Evolutionary conservation across 352 stramenopile genomes (phyloP).

Genomic region (Phytophthora pistaciae): DNA sequence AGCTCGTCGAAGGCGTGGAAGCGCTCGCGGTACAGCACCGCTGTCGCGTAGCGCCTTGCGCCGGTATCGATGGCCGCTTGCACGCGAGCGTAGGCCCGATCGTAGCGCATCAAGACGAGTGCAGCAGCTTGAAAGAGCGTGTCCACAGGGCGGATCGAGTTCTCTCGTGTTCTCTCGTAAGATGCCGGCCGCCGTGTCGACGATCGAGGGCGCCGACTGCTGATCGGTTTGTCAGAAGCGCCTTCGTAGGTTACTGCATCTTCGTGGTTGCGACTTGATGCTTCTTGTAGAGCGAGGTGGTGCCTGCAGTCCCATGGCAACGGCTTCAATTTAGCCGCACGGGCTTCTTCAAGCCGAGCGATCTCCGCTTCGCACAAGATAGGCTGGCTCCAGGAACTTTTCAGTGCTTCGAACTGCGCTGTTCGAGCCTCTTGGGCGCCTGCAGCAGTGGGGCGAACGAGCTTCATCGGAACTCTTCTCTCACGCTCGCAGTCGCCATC

Average conservation of each 20-base stretch:
- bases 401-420: slow-evolving; percentile 42
- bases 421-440: slow-evolving; percentile 35
- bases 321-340: slow-evolving; percentile 20
- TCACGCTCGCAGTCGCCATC: slow-evolving; percentile 59
- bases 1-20: slow-evolving; percentile 77
- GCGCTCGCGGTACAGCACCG: slow-evolving; percentile 61
- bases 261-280: slow-evolving; percentile 8
- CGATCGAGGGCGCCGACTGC: slow-evolving; percentile 12
- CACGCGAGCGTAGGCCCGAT: slow-evolving; percentile 38
- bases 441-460: slow-evolving; percentile 42
- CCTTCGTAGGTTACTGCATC: neutral
- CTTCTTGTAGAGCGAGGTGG: slow-evolving; percentile 12
- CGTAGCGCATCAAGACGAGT: slow-evolving; percentile 43
- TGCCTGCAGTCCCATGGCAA: slow-evolving; percentile 22
- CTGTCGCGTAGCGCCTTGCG: slow-evolving; percentile 42
- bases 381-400: slow-evolving; percentile 43
- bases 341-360: slow-evolving; percentile 49
- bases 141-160: slow-evolving; percentile 18
- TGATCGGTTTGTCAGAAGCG: neutral
- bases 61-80: slow-evolving; percentile 20
- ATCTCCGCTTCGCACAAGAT: slow-evolving; percentile 45
- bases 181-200: slow-evolving; percentile 10
- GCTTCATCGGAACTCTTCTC: slow-evolving; percentile 46
- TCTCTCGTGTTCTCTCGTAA: neutral
- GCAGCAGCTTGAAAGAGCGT: slow-evolving; percentile 46